A percentile compares a stretch with the other conserved stretches of the same genome.
Evolutionary conservation across 345 rosid genomes (phyloP).

Genomic region (Citrus trifoliata): DNA sequence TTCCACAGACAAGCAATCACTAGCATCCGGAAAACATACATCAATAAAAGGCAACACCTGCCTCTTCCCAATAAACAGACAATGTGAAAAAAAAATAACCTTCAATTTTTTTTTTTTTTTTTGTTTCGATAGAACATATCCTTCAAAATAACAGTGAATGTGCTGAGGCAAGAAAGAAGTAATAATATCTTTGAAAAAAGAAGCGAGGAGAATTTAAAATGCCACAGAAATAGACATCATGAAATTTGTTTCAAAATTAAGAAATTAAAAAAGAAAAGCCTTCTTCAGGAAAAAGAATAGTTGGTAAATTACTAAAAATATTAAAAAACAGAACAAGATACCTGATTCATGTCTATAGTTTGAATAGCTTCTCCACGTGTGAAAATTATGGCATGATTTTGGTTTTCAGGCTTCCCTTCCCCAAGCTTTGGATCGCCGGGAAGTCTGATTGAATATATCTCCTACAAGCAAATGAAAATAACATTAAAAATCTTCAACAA

Average conservation of each 20-base stretch:
- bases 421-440: constrained; percentile 99
- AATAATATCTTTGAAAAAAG: not conserved
- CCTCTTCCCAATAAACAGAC: not conserved
- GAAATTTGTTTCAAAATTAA: not conserved
- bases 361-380: constrained; percentile 99
- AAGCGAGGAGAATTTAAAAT: not conserved
- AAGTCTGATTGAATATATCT: constrained; percentile 88
- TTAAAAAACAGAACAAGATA: constrained; percentile 13
- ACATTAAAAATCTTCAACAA: not conserved
- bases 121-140: not conserved
- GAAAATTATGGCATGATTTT: constrained; percentile 91
- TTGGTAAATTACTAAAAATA: not conserved
- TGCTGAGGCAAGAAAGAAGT: not conserved
- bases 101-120: not conserved
- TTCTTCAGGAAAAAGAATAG: not conserved
- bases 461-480: constrained; percentile 38
- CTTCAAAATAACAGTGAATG: not conserved
- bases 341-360: constrained; percentile 99
- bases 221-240: not conserved
- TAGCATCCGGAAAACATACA: not conserved
- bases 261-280: not conserved
- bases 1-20: not conserved
- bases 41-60: not conserved
- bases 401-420: constrained; percentile 99
- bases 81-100: not conserved